A percentile compares a stretch with the other conserved stretches of the same genome.
Conservation (phyloP, 2,329 filamentous ascomycete genomes). For the Lasiodiplodia sp. region DNA sequence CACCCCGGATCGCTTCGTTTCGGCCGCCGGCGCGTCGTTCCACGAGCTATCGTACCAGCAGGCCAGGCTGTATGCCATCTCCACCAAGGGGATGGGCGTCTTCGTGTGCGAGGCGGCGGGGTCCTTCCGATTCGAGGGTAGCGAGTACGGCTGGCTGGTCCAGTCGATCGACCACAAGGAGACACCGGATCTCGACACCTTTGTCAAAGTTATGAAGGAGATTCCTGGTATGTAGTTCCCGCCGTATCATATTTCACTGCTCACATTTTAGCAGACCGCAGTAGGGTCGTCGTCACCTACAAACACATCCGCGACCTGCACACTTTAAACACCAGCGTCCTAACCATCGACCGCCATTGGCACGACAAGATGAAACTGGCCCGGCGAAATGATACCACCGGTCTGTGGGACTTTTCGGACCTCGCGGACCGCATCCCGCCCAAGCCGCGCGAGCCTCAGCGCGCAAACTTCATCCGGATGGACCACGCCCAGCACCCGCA, state of each 20-base stretch:
- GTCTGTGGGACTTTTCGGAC: constrained; percentile 93
- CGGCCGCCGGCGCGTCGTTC: constrained; percentile 92
- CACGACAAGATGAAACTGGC: constrained; percentile 92
- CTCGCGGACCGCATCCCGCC: constrained; percentile 82
- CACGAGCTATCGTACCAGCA: constrained; percentile 98
- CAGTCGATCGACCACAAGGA: constrained; percentile 92
- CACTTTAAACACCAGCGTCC: constrained; percentile 89
- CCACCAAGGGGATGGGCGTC: constrained; percentile 77
- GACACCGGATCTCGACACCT: constrained; percentile 84
- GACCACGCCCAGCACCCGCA: constrained; percentile 87
- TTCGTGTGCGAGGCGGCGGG: constrained; percentile 95
- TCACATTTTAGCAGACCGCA: constrained; percentile 57
- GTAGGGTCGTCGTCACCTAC: constrained; percentile 91
- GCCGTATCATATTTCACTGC: neutral
- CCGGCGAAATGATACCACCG: constrained; percentile 85
- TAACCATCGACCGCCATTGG: constrained; percentile 96
- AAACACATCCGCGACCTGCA: constrained; percentile 95
- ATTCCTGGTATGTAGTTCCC: constrained; percentile 64
- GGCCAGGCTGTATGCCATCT: constrained; percentile 92
- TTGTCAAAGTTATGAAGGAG: constrained; percentile 86
- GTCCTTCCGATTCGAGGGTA: constrained; percentile 92
- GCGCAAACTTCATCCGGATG: constrained; percentile 90
- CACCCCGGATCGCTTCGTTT: constrained; percentile 94
- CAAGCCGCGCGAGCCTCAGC: constrained; percentile 72
- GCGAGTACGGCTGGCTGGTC: constrained; percentile 91